Percentiles rank a stretch among this genome's conserved stretches.
Conservation (phyloP, 352 stramenopile species). For the Globisporangium sylvaticum region DNA sequence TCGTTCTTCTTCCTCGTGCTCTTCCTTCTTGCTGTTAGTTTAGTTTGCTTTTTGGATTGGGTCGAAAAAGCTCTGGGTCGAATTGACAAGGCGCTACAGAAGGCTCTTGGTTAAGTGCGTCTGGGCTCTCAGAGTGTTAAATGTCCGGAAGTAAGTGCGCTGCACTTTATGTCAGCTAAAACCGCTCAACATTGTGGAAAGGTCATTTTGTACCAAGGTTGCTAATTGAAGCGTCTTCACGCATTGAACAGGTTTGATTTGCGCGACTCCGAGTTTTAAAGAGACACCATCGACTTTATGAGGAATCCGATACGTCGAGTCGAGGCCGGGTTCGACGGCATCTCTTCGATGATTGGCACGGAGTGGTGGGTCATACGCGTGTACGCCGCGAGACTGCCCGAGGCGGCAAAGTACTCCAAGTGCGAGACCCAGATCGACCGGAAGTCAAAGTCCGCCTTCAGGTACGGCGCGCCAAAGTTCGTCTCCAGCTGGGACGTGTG, state of each 20-base stretch:
- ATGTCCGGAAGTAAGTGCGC: neutral
- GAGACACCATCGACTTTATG: too few relatives aligned
- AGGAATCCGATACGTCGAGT: too few relatives aligned
- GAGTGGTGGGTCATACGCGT: constrained; percentile 50
- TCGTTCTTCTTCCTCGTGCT: neutral
- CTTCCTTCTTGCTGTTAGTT: constrained; percentile 16
- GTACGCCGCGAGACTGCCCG: constrained; percentile 21
- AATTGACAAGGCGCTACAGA: neutral
- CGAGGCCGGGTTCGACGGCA: constrained; percentile 58
- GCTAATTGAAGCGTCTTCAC: too few relatives aligned
- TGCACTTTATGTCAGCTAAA: neutral
- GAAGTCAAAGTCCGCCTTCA: constrained; percentile 77
- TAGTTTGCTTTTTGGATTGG: neutral
- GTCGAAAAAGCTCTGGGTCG: neutral
- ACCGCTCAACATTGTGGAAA: too few relatives aligned
- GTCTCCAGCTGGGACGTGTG: constrained; percentile 69
- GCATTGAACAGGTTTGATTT: too few relatives aligned
- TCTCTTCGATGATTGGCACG: constrained; percentile 52
- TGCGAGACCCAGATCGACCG: constrained; percentile 61
- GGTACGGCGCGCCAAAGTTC: constrained; percentile 59
- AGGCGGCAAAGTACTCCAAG: constrained; percentile 53
- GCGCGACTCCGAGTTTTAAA: too few relatives aligned
- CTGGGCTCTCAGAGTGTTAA: too few relatives aligned
- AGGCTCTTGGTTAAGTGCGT: neutral
- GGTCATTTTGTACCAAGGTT: too few relatives aligned